Conservation (phyloP, 331 rosid genomes). For the Phaseolus coccineus region DNA sequence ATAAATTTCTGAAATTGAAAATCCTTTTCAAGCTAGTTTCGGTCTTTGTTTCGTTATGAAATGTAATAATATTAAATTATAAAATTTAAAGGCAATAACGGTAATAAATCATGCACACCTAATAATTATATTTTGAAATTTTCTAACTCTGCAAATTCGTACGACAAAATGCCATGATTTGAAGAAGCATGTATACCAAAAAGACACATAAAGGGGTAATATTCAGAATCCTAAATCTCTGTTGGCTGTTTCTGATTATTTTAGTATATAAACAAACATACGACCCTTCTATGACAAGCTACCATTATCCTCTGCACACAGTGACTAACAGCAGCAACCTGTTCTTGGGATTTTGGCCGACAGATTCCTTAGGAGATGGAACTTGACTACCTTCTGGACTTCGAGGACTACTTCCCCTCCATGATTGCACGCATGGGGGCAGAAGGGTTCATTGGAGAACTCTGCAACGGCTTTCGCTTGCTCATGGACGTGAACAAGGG, state of each 20-base stretch:
- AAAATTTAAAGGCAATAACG: too few species aligned
- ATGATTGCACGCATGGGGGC: conserved; percentile 69
- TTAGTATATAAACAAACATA: conserved; percentile 3
- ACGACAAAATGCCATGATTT: neutral
- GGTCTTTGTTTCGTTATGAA: too few species aligned
- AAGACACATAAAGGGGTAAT: neutral
- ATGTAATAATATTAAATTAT: too few species aligned
- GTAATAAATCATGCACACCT: too few species aligned
- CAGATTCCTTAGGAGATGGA: conserved; percentile 37
- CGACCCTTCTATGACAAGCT: conserved; percentile 40
- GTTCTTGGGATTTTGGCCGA: neutral
- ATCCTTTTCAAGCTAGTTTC: too few species aligned
- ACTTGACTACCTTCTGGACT: conserved; percentile 48
- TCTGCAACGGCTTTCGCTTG: conserved; percentile 71
- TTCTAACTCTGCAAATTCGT: neutral
- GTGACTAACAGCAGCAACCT: neutral
- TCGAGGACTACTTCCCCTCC: conserved; percentile 80
- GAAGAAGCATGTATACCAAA: neutral
- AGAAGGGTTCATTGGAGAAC: conserved; percentile 79
- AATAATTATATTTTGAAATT: too few species aligned
- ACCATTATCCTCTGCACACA: conserved; percentile 7
- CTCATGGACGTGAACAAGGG: conserved; percentile 83
- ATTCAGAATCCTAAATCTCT: neutral
- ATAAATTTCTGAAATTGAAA: too few species aligned
- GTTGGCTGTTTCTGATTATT: conserved; percentile 12